Evolutionary conservation across 306 rosid species (phyloP).

Genomic region (Inga laurina): DNA sequence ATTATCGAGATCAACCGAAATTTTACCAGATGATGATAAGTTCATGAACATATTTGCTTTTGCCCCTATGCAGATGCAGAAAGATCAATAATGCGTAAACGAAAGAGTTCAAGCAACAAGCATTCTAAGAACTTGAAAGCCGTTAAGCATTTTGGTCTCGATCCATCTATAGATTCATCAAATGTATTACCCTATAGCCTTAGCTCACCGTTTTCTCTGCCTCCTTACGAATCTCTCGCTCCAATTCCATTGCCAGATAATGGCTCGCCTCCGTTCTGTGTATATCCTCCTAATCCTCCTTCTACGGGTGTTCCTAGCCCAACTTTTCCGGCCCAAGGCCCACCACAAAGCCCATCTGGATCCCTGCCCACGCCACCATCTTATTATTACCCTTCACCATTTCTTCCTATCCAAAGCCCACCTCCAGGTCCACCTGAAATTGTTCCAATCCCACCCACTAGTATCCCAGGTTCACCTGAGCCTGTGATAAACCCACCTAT

Average conservation of each 20-base stretch:
- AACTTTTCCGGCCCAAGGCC: constrained; percentile 45
- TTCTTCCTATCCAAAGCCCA: neutral
- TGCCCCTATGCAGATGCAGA: constrained; percentile 52
- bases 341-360: constrained; percentile 40
- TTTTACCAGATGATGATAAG: neutral
- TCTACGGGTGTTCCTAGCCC: constrained; percentile 54
- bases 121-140: constrained; percentile 54
- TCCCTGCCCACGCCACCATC: constrained; percentile 37
- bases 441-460: constrained; percentile 39
- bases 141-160: constrained; percentile 43
- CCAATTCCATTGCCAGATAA: constrained; percentile 58
- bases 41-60: neutral
- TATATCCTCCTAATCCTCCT: constrained; percentile 62
- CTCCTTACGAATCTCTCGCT: constrained; percentile 78
- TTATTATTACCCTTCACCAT: neutral
- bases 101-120: constrained; percentile 38
- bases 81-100: constrained; percentile 42
- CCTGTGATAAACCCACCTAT: constrained; percentile 42
- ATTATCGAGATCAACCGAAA: neutral
- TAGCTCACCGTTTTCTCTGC: constrained; percentile 72
- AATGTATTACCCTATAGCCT: constrained; percentile 64
- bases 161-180: constrained; percentile 46
- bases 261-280: constrained; percentile 72
- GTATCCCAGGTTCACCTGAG: constrained; percentile 44
- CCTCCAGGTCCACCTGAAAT: constrained; percentile 29